Conservation (phyloP, 2,329 filamentous ascomycete species). For the Fusarium torreyae region DNA sequence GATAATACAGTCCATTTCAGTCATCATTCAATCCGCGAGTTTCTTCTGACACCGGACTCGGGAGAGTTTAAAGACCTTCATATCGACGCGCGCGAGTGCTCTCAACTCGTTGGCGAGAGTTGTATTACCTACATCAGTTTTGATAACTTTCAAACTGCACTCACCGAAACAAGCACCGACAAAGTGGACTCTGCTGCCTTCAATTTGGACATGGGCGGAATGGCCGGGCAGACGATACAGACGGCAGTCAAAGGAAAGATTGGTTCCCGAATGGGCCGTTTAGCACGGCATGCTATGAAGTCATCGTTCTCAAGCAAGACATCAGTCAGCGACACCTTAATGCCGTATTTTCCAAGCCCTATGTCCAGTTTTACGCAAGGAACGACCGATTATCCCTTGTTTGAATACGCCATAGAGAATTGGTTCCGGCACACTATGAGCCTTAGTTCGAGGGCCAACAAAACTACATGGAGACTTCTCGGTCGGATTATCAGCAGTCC, state of each 20-base stretch:
- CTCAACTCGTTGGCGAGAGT: neutral
- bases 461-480: neutral
- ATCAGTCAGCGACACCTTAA: fast-evolving
- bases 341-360: fast-evolving
- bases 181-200: too few relatives aligned
- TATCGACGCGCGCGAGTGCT: neutral
- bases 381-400: neutral
- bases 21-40: constrained; percentile 36
- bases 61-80: neutral
- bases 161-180: neutral
- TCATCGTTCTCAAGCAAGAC: fast-evolving
- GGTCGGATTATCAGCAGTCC: neutral
- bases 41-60: neutral
- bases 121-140: constrained; percentile 31
- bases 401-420: neutral
- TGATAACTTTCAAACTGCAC: neutral
- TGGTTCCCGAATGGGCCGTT: neutral
- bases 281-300: neutral
- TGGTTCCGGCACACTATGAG: constrained; percentile 5
- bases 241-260: neutral
- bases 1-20: constrained; percentile 34
- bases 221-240: constrained; percentile 1
- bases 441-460: fast-evolving
- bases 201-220: neutral
- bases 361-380: fast-evolving